Evolutionary conservation across 202 grass and related monocot genomes (phyloP).

Genomic region (Cymbopogon flexuosus): DNA sequence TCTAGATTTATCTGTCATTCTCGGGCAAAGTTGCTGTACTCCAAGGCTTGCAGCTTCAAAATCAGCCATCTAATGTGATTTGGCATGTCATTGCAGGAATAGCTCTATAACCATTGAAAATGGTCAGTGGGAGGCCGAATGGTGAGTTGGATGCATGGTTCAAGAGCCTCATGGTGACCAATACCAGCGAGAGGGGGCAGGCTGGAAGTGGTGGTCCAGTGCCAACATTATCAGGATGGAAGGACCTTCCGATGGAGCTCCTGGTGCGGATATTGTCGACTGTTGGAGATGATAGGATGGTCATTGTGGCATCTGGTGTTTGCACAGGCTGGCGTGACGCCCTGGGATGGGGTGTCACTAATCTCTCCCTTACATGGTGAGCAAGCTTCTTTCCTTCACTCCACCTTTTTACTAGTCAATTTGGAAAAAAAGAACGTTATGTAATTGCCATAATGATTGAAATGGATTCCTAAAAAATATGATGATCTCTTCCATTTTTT

Average conservation of each 20-base stretch:
- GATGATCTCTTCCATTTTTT: too few species aligned
- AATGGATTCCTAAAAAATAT: background rate
- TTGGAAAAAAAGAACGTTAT: background rate
- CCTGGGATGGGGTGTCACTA: constrained; percentile 59
- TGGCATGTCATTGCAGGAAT: constrained; percentile 15
- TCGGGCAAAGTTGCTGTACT: background rate
- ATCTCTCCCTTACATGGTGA: constrained; percentile 74
- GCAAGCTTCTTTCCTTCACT: background rate
- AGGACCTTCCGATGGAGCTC: constrained; percentile 88
- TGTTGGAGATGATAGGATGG: constrained; percentile 54
- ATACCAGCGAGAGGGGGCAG: constrained; percentile 19
- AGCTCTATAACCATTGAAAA: constrained; percentile 27
- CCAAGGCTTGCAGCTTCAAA: background rate
- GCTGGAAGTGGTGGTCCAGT: constrained; percentile 32
- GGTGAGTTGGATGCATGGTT: constrained; percentile 60
- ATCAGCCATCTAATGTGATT: background rate
- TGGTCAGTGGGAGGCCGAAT: constrained; percentile 52
- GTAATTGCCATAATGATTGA: background rate
- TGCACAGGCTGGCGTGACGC: constrained; percentile 91
- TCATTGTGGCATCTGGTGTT: constrained; percentile 74
- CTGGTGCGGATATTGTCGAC: constrained; percentile 61
- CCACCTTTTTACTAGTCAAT: background rate
- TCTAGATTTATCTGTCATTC: background rate
- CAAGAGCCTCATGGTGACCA: constrained; percentile 52
- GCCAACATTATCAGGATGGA: constrained; percentile 62